Evolutionary conservation across 2,329 filamentous ascomycete species (phyloP).

Genomic region (Mycosphaerella sp.): DNA sequence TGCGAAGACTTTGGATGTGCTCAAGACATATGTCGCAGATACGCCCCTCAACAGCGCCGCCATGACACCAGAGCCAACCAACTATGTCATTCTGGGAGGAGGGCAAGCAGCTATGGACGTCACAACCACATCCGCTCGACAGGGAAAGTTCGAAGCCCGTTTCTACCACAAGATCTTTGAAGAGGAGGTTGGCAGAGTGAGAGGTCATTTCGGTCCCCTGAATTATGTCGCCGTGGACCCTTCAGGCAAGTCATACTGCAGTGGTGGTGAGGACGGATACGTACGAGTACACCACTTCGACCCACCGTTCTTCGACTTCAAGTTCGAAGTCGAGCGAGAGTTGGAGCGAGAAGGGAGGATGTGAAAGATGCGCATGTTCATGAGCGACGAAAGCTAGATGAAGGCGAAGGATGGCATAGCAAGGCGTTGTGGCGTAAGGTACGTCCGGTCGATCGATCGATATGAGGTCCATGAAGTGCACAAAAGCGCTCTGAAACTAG

Average conservation of each 20-base stretch:
- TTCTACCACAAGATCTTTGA: constrained; percentile 99
- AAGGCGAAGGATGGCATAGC: constrained; percentile 36
- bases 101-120: constrained; percentile 99
- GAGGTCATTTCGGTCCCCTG: constrained; percentile 92
- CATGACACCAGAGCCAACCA: constrained; percentile 95
- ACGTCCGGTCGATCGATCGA: constrained; percentile 1
- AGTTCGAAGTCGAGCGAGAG: constrained; percentile 97
- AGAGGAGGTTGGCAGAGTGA: constrained; percentile 94
- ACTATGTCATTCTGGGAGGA: constrained; percentile 96
- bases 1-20: constrained; percentile 75
- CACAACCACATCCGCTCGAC: constrained; percentile 84
- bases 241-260: constrained; percentile 85
- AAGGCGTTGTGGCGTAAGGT: constrained; percentile 32
- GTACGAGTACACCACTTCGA: constrained; percentile 98
- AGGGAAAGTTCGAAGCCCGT: constrained; percentile 98
- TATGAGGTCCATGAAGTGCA: background rate
- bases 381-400: constrained; percentile 16
- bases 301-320: constrained; percentile 97
- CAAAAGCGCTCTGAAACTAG: background rate
- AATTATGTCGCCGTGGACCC: constrained; percentile 96
- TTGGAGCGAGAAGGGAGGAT: constrained; percentile 31
- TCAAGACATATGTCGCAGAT: constrained; percentile 89
- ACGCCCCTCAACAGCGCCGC: constrained; percentile 94
- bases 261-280: constrained; percentile 96
- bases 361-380: constrained; percentile 11